Conservation (phyloP, 192 early-diverging fungal species). For the Glomus cerebriforme region DNA sequence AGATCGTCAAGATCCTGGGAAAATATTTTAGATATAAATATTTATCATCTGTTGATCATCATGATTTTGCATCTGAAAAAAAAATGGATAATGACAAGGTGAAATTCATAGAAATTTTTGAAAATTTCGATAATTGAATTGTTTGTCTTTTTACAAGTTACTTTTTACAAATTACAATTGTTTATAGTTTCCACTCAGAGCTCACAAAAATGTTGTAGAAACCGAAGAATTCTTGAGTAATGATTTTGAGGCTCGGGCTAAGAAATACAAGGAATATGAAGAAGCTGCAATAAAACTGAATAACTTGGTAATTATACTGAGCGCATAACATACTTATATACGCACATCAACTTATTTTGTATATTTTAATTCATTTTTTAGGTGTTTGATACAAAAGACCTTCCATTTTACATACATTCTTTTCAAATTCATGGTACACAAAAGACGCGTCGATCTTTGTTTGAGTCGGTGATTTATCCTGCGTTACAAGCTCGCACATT, state of each 20-base stretch:
- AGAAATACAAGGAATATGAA: not conserved
- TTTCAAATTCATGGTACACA: slow-evolving; percentile 34
- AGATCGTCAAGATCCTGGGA: no score
- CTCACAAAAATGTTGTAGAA: not conserved
- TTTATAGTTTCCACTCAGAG: not conserved
- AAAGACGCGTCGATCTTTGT: slow-evolving; percentile 51
- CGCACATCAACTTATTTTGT: not conserved
- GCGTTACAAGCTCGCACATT: slow-evolving; percentile 52
- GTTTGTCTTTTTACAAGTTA: no score
- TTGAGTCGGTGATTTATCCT: slow-evolving; percentile 44
- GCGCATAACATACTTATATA: not conserved
- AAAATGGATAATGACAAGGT: no score
- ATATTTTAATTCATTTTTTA: not conserved
- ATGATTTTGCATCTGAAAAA: no score
- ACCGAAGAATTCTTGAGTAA: not conserved
- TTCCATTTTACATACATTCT: slow-evolving; percentile 30
- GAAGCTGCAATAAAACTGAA: not conserved
- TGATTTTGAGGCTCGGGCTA: not conserved
- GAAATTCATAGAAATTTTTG: no score
- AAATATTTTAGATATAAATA: no score
- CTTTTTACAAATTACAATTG: not conserved
- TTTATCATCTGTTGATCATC: no score
- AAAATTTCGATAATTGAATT: not conserved
- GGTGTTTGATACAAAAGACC: not conserved
- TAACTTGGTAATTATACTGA: not conserved